Evolutionary conservation across 306 rosid species (phyloP).

Genomic region (Sicyos edulis): DNA sequence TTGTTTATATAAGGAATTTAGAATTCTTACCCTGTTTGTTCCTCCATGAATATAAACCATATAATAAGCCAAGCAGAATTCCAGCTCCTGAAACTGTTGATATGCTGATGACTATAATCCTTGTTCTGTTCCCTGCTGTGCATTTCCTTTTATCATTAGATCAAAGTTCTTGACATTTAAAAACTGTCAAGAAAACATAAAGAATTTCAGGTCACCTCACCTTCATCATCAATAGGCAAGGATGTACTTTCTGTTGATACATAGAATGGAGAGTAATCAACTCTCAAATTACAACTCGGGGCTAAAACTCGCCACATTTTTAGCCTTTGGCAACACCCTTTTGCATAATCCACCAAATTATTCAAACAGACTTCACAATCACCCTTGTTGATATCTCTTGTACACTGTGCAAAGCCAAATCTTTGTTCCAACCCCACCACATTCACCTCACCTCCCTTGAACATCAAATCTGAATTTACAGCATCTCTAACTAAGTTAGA

Average conservation of each 20-base stretch:
- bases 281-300: constrained; percentile 36
- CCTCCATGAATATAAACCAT: not conserved
- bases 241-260: not conserved
- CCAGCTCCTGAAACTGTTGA: constrained; percentile 19
- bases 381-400: constrained; percentile 25
- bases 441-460: constrained; percentile 12
- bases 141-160: constrained; percentile 8
- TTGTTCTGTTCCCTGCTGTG: not conserved
- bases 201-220: constrained; percentile 9
- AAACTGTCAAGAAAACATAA: not conserved
- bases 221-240: constrained; percentile 1
- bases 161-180: not conserved
- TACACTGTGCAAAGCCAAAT: constrained; percentile 41
- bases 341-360: constrained; percentile 3
- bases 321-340: not conserved
- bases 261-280: constrained; percentile 27
- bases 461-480: constrained; percentile 14
- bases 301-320: constrained; percentile 32
- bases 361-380: constrained; percentile 29
- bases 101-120: constrained; percentile 9
- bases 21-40: constrained; percentile 17
- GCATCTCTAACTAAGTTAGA: constrained; percentile 20
- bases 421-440: not conserved
- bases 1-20: not conserved
- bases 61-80: constrained; percentile 19